Evolutionary conservation across 2,329 filamentous ascomycete species (phyloP), one percentile per base, ranked within the genome.

Genomic region (Verticillium klebahnii): DNA sequence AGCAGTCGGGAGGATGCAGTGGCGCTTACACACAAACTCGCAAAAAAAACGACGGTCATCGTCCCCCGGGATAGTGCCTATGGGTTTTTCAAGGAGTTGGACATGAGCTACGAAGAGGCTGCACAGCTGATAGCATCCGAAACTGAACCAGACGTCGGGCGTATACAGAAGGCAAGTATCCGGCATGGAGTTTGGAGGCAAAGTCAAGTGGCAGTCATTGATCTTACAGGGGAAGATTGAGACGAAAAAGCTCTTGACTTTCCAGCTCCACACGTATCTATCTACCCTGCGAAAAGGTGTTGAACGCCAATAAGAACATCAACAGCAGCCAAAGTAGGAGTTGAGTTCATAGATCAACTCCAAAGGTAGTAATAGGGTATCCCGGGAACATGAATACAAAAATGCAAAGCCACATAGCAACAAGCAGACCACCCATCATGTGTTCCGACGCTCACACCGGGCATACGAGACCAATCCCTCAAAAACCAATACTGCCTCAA

Each of bases 41-140:
- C n/a, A 23, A 52, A 12, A 12, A 52, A 4, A 5, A 19, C 11
- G 4, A 52, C 23, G 11, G 3, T 52, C 4, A 52, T 52, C 45
- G 45, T 23, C 3, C 45, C 45, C 3, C n/a, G 45, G 12, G 5
- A 4, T 19, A 25, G 45, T 25, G 19, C 45, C 1, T 67, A 68
- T 6, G 78, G 79, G 3, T 81, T 78, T 67, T 76, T 78, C 64
- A 67, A 70, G 31, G 77, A 74, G 58, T 50, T 74, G 19, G 72
- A 74, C 17, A 65, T 73, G 39, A 63, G 60, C 54, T 66, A 64
- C 17, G 71, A 71, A 25, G 70, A 74, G 32, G 72, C 67, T 2
- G 69, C 69, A 17, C 66, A 61, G 5, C 37, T 69, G 9, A 57
- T 62, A 19, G 56, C 60, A 59, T n/a, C 11, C 45, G 45, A 29